Conservation (phyloP, 805 yeast species). For the Wickerhamomyces alni region DNA sequence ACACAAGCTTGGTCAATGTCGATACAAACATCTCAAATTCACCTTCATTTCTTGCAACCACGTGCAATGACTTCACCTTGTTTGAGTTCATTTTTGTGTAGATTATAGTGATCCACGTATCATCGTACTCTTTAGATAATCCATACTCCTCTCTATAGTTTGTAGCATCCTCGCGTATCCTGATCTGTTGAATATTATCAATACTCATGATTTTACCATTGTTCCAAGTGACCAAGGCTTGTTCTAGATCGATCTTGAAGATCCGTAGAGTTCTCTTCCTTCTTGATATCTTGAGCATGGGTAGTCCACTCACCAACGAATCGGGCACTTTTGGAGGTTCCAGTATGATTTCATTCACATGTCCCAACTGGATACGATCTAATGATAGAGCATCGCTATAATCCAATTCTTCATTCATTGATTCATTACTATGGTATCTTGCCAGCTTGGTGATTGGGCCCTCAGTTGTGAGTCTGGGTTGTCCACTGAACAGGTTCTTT, state of each 20-base stretch:
- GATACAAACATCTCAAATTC: constrained; percentile 50
- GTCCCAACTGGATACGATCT: constrained; percentile 1
- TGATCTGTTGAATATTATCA: constrained; percentile 59
- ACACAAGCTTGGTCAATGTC: constrained; percentile 49
- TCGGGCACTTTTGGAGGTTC: constrained; percentile 37
- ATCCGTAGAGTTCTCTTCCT: constrained; percentile 56
- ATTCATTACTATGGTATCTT: constrained; percentile 2
- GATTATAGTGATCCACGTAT: constrained; percentile 76
- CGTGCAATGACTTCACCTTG: constrained; percentile 72
- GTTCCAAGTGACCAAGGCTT: constrained; percentile 55
- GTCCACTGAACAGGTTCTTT: constrained; percentile 8
- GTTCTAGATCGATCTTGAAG: constrained; percentile 49
- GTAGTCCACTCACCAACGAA: constrained; percentile 50
- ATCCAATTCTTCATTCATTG: constrained; percentile 1
- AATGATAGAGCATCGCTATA: constrained; percentile 2
- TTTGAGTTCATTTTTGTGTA: constrained; percentile 54
- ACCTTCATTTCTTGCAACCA: constrained; percentile 51
- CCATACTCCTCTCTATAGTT: constrained; percentile 85
- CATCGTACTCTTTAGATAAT: constrained; percentile 56
- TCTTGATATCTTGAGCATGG: constrained; percentile 63
- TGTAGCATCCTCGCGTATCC: constrained; percentile 65
- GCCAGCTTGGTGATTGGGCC: constrained; percentile 18
- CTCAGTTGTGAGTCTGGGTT: constrained; percentile 8
- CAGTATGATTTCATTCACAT: constrained; percentile 2
- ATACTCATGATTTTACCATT: constrained; percentile 39